phyloP scores from a whole-genome alignment of 2,329 filamentous ascomycete species.

The Diplodia sapinea region DNA sequence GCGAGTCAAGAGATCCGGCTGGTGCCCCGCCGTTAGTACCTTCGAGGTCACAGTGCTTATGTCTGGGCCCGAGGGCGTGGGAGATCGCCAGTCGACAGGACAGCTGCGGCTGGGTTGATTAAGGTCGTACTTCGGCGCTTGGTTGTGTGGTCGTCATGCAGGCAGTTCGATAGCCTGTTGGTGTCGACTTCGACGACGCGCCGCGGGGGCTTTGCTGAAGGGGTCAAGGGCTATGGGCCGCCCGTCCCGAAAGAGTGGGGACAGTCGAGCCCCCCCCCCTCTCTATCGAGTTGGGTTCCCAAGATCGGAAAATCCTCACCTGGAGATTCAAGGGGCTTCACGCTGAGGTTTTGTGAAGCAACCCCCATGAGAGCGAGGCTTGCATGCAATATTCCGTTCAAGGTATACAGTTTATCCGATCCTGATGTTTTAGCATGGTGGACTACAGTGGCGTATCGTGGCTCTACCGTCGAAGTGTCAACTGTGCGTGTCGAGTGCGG shows the following conservation, averaged over 20 bases:
- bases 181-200: neutral
- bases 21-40: neutral
- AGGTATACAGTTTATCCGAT: neutral
- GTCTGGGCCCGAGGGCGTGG: neutral
- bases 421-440: neutral
- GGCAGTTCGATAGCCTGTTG: neutral
- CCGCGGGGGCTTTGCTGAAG: neutral
- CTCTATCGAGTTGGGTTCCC: neutral
- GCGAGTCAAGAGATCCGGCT: slow-evolving; percentile 2
- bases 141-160: neutral
- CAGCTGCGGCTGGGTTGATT: neutral
- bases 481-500: neutral
- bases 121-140: slow-evolving; percentile 19
- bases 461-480: neutral
- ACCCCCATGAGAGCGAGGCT: neutral
- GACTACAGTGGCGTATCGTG: neutral
- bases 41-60: neutral
- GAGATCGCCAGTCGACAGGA: neutral
- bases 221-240: neutral
- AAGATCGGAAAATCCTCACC: neutral
- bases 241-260: neutral
- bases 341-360: neutral
- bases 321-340: neutral
- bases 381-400: neutral
- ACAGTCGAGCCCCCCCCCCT: neutral